Conservation (phyloP, 257 asterid genomes). For the Oldenlandia corymbosa region DNA sequence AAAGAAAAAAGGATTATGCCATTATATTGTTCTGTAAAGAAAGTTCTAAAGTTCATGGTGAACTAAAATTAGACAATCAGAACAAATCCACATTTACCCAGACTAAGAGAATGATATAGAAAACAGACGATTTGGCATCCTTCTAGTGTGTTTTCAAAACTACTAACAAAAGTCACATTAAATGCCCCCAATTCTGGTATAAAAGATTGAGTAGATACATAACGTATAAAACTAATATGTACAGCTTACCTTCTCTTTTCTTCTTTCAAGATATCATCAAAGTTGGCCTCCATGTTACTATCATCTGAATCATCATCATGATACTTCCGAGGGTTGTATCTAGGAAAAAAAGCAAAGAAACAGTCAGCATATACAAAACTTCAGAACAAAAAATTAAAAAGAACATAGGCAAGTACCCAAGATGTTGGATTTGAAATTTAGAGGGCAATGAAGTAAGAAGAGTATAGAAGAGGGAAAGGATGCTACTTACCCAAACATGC, state of each 20-base stretch:
- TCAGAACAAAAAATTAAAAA: neutral
- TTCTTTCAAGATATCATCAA: conserved; percentile 59
- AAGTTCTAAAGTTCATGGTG: no score
- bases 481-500: conserved; percentile 50
- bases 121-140: neutral
- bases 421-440: neutral
- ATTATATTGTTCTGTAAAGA: neutral
- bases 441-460: neutral
- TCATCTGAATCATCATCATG: conserved; percentile 56
- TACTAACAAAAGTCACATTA: neutral
- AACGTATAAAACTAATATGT: no score
- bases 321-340: conserved; percentile 60
- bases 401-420: neutral
- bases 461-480: neutral
- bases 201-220: no score
- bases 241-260: conserved; percentile 72
- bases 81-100: neutral
- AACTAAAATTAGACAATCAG: neutral
- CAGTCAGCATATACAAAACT: neutral
- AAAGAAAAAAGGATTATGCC: no score
- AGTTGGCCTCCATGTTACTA: conserved; percentile 81
- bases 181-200: neutral
- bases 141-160: no score
- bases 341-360: conserved; percentile 19
- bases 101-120: neutral